A percentile compares a stretch with the other conserved stretches of the same genome.
phyloP scores from a whole-genome alignment of 192 early-diverging fungal genomes.

The Chytriomyces hyalinus region DNA sequence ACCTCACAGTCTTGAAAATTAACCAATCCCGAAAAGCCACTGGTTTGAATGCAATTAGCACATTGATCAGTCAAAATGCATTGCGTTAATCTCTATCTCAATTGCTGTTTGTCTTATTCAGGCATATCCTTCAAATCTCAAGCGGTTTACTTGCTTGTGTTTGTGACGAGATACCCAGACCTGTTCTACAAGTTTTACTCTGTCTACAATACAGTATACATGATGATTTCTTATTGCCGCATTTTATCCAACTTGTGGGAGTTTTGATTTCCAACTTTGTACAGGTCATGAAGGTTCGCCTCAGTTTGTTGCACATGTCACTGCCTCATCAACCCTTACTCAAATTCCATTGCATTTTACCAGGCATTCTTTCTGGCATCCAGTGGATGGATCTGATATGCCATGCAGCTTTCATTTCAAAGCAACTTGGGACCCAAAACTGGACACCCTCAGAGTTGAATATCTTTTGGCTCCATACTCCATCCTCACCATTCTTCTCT shows the following conservation, averaged over 20 bases:
- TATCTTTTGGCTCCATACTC: conserved; percentile 76
- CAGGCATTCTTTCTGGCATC: conserved; percentile 92
- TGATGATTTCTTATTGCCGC: no score
- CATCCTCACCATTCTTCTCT: conserved; percentile 74
- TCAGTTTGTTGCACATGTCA: no score
- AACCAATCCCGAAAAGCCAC: conserved; percentile 28
- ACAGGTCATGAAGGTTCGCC: no score
- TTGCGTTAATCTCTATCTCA: neutral
- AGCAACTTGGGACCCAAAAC: conserved; percentile 88
- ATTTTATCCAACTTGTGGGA: no score
- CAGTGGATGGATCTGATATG: conserved; percentile 84
- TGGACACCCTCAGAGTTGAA: conserved; percentile 92
- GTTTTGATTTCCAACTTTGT: no score
- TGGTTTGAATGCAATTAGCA: conserved; percentile 7
- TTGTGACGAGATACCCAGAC: conserved; percentile 95
- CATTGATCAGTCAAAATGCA: no score
- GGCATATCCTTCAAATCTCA: conserved; percentile 99
- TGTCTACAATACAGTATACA: conserved; percentile 81
- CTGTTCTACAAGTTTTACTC: conserved; percentile 76
- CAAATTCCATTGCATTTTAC: no score
- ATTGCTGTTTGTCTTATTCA: conserved; percentile 31
- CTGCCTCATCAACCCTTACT: no score
- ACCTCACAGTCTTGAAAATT: conserved; percentile 23
- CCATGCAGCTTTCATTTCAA: conserved; percentile 84
- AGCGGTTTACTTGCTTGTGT: conserved; percentile 87